These are phyloP conservation scores for Carex parvula DNA, from an alignment of 176 grass and related monocot genomes.

Conservation along the genomic window DNA sequence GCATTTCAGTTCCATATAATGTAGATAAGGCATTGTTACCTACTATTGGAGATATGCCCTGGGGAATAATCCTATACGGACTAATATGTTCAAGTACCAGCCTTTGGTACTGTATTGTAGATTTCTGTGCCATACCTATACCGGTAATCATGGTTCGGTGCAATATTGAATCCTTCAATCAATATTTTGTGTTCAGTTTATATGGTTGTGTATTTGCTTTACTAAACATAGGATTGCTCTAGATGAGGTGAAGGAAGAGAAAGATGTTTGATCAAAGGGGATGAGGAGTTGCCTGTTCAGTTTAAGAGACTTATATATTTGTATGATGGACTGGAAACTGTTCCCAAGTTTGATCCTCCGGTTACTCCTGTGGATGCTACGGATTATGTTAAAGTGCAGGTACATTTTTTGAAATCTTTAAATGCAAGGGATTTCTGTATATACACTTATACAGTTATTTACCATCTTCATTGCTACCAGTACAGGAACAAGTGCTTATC, in stretches of 20 bases:
- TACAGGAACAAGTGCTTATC: not conserved
- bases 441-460: not conserved
- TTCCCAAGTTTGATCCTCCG: not conserved
- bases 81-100: not conserved
- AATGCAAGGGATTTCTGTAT: not conserved
- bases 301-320: not conserved
- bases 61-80: not conserved
- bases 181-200: not conserved
- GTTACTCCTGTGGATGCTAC: not conserved
- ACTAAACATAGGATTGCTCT: not conserved
- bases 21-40: not conserved
- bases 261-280: not conserved
- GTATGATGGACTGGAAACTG: not conserved
- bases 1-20: not conserved
- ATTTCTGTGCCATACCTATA: not conserved
- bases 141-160: not conserved
- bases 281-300: not conserved
- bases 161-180: not conserved
- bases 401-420: not conserved
- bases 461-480: not conserved
- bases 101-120: not conserved
- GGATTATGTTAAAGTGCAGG: not conserved
- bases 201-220: not conserved
- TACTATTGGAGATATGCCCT: not conserved
- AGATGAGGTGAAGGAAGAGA: not conserved